Conservation (phyloP, 116 monocot species). For the Dioscorea cayenensis region DNA sequence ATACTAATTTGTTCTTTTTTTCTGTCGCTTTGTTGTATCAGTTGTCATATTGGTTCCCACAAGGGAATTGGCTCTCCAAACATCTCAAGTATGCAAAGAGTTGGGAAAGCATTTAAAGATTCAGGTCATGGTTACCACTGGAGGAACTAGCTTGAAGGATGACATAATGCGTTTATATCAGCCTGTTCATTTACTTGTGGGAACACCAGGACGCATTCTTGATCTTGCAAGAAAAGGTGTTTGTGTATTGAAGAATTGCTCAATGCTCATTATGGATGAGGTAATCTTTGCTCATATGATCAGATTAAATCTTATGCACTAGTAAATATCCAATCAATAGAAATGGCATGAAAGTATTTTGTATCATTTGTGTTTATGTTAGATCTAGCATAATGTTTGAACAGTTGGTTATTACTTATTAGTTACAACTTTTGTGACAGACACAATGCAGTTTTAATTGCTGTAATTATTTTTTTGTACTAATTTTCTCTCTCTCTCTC, state of each 20-base stretch:
- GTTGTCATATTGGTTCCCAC: conserved; percentile 95
- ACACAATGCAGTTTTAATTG: no score
- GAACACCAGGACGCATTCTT: conserved; percentile 90
- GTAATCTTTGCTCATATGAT: conserved; percentile 19
- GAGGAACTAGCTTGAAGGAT: conserved; percentile 89
- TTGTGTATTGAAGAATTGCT: conserved; percentile 62
- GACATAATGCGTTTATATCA: conserved; percentile 88
- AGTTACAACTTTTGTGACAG: no score
- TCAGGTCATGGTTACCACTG: conserved; percentile 92
- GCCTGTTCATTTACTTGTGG: conserved; percentile 86
- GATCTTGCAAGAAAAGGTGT: conserved; percentile 90
- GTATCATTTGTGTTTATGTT: no score
- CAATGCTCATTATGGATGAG: conserved; percentile 94
- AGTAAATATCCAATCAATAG: no score
- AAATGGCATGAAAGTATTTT: no score
- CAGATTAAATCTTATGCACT: not conserved
- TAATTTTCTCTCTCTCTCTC: no score
- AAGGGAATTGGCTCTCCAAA: conserved; percentile 84
- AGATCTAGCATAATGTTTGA: no score
- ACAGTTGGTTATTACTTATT: no score
- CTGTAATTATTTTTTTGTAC: no score
- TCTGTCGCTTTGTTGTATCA: conserved; percentile 4
- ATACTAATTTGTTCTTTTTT: not conserved
- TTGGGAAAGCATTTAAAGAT: conserved; percentile 85
- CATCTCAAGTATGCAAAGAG: conserved; percentile 95